These are phyloP conservation scores for Colletotrichum costaricense DNA, from an alignment of 2,329 filamentous ascomycete genomes.

Conservation along the genomic window DNA sequence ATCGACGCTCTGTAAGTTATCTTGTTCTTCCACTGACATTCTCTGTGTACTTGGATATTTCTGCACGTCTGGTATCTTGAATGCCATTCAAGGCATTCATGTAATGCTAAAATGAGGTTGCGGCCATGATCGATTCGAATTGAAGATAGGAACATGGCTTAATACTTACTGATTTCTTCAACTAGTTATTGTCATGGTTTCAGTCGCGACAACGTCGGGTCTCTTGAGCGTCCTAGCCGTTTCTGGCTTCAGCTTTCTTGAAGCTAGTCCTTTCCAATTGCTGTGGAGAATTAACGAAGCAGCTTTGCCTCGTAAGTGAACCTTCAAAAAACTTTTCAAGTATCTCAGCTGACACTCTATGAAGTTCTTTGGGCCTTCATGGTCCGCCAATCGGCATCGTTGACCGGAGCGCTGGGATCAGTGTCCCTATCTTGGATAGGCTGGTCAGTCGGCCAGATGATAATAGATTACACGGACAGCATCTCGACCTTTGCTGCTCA, in stretches of 20 bases:
- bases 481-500: background rate
- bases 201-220: background rate
- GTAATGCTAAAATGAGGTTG: no score
- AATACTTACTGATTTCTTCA: background rate
- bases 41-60: no score
- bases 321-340: background rate
- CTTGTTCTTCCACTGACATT: background rate
- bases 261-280: background rate
- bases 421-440: background rate
- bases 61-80: no score
- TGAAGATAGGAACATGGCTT: no score
- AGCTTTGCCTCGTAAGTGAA: background rate
- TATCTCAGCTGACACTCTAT: background rate
- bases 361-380: background rate
- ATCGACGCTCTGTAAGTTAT: background rate
- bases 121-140: background rate
- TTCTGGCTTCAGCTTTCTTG: background rate
- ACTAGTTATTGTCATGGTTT: background rate
- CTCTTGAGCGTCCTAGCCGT: background rate
- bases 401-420: background rate
- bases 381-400: background rate
- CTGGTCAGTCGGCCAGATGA: background rate
- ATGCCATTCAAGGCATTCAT: no score
- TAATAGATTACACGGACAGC: background rate
- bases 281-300: background rate